Percentiles rank a stretch among this genome's conserved stretches.
Conservation (phyloP, 2,329 filamentous ascomycete species). For the Fusarium euwallaceae region DNA sequence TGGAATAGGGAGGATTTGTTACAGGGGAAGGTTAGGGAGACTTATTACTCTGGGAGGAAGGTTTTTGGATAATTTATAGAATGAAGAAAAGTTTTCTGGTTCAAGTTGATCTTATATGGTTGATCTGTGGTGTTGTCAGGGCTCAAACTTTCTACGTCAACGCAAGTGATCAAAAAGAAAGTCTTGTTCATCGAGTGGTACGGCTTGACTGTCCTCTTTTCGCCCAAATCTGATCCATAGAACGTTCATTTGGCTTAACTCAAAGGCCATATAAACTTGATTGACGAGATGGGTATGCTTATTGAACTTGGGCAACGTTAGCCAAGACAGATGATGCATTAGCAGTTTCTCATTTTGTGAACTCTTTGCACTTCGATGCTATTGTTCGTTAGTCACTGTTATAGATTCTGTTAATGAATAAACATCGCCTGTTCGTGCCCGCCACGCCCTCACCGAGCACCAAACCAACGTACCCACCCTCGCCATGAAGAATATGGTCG, state of each 20-base stretch:
- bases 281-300: background rate
- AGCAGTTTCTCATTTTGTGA: background rate
- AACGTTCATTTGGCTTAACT: background rate
- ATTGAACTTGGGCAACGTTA: background rate
- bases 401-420: background rate
- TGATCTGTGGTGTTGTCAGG: background rate
- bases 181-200: no score
- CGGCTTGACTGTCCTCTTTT: no score
- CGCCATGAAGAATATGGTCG: background rate
- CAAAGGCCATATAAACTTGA: background rate
- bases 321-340: background rate
- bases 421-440: background rate
- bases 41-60: background rate
- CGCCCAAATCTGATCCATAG: no score
- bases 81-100: background rate
- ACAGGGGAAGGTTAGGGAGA: background rate
- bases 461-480: background rate
- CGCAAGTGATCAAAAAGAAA: no score
- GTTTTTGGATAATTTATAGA: background rate
- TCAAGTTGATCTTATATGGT: background rate
- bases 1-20: conserved; percentile 53
- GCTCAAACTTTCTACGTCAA: no score
- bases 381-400: background rate
- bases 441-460: background rate
- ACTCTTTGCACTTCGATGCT: background rate